Evolutionary conservation across 2,329 filamentous ascomycete genomes (phyloP), one percentile per base, ranked within the genome.

Genomic region (Ilyonectria sp.): DNA sequence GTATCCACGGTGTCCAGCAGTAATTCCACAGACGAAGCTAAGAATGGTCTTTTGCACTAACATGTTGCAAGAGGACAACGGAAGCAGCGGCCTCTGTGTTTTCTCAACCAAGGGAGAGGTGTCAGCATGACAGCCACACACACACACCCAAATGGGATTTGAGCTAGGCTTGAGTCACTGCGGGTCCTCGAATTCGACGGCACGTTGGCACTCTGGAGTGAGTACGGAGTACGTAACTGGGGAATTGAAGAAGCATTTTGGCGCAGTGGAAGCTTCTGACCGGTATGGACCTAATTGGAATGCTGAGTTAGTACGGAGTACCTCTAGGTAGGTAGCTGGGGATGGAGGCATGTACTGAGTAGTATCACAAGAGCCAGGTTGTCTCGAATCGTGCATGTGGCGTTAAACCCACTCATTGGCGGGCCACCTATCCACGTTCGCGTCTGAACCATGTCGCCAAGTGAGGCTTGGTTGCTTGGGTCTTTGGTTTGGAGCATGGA

Each of bases 401-500:
- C 47, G 47, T 33, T 17, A 52, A n/a, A 10, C 47, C 47, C 47
- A 43, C 47, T 33, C 47, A 52, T 52, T 31, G 26, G 47, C 29
- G 47, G 29, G 47, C 15, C 23, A 10, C 26, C 15, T 17, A 43
- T 43, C n/a, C 40, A n/a, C 13, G 40, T n/a, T 43, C 40, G 15
- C 40, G n/a, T 8, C 40, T 43, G 40, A 43, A n/a, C 40, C 40
- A 43, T 43, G 37, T 13, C 17, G 37, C 37, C 37, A 40, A 40
- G 26, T 26, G 26, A 26, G 26, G 26, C 31, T 33, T 33, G 31
- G 31, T 33, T 11, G 11, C 15, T n/a, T 43, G 7, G n/a, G 40
- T 43, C 40, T 43, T 8, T 6, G 40, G 40, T 17, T 43, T 43
- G 40, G 17, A n/a, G 15, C 40, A 43, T n/a, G 40, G n/a, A n/a